phyloP scores from a whole-genome alignment of 805 yeast species.

The Debaryomyces hansenii region DNA sequence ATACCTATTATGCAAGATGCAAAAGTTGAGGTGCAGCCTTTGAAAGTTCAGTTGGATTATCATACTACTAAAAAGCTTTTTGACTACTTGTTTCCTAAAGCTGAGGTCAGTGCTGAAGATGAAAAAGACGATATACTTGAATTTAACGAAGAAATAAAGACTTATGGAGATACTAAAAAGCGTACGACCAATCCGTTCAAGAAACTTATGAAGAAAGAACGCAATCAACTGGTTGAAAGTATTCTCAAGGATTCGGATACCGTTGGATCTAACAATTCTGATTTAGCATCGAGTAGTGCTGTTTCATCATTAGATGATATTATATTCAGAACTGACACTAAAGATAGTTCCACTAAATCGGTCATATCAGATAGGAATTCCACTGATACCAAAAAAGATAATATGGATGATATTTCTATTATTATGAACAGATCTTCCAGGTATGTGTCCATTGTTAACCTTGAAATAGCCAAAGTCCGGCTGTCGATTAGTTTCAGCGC shows the following conservation, averaged over 20 bases:
- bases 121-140: conserved; percentile 4
- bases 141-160: conserved; percentile 1
- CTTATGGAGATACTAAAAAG: conserved; percentile 5
- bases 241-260: neutral
- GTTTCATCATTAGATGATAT: conserved; percentile 8
- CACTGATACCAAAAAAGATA: conserved; percentile 10
- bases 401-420: conserved; percentile 35
- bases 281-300: conserved; percentile 1
- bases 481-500: conserved; percentile 77
- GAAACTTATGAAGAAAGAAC: neutral
- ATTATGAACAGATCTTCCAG: conserved; percentile 45
- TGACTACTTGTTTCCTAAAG: conserved; percentile 66
- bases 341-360: neutral
- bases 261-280: neutral
- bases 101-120: conserved; percentile 8
- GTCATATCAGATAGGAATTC: neutral
- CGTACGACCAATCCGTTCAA: neutral
- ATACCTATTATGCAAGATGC: conserved; percentile 74
- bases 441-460: conserved; percentile 39
- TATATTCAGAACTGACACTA: conserved; percentile 1
- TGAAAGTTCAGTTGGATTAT: conserved; percentile 73
- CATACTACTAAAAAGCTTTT: conserved; percentile 61
- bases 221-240: neutral
- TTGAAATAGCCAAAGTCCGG: conserved; percentile 32
- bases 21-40: conserved; percentile 59